Evolutionary conservation across 306 rosid genomes (phyloP).

Genomic region (Pyrus pyrifolia): DNA sequence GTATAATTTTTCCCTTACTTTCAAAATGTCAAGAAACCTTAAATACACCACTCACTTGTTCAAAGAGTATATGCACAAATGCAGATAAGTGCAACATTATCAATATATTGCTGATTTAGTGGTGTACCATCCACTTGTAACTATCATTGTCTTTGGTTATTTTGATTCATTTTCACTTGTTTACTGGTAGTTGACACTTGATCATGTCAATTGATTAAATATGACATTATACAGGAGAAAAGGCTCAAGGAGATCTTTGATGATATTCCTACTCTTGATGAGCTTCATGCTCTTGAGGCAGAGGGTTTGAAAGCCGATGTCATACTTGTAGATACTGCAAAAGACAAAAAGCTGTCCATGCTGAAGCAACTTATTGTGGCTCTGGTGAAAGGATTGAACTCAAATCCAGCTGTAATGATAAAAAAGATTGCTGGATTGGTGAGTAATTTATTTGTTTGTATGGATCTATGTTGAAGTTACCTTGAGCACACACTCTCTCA

Average conservation of each 20-base stretch:
- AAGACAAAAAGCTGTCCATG: constrained; percentile 89
- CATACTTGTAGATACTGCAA: constrained; percentile 83
- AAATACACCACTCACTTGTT: background rate
- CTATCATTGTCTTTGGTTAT: background rate
- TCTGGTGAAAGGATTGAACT: constrained; percentile 81
- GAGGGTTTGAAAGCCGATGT: constrained; percentile 79
- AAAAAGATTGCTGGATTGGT: constrained; percentile 97
- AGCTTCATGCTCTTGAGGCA: constrained; percentile 68
- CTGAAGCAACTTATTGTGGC: constrained; percentile 77
- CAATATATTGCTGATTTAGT: background rate
- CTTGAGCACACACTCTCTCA: background rate
- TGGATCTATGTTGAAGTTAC: background rate
- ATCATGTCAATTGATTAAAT: background rate
- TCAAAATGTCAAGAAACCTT: background rate
- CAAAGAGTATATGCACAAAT: background rate
- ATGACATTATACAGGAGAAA: constrained; percentile 58
- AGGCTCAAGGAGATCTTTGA: constrained; percentile 78
- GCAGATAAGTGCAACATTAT: background rate
- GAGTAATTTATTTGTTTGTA: constrained; percentile 14
- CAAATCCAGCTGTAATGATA: constrained; percentile 82
- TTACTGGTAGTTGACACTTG: constrained; percentile 1
- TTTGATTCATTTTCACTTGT: background rate
- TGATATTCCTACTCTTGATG: constrained; percentile 78
- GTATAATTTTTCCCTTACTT: background rate
- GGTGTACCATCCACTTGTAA: background rate